Evolutionary conservation across 352 stramenopile species (phyloP).

Genomic region (Globisporangium alternatum): DNA sequence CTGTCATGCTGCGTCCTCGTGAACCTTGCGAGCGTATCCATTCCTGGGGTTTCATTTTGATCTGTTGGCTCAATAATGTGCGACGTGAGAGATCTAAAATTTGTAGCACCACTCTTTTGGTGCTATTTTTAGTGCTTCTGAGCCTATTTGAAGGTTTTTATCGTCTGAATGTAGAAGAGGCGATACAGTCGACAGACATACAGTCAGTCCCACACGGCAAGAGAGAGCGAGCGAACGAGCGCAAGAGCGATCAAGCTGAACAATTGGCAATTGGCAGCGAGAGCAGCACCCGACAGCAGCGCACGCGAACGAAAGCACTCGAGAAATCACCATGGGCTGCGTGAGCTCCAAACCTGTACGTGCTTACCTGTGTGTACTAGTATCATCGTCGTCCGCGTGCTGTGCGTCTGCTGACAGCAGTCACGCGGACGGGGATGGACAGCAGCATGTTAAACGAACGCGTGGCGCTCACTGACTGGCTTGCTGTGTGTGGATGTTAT

Average conservation of each 20-base stretch:
- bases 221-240: neutral
- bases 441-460: neutral
- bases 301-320: slow-evolving; percentile 5
- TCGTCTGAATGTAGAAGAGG: slow-evolving; percentile 2
- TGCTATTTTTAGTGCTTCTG: slow-evolving; percentile 8
- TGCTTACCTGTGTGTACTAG: neutral
- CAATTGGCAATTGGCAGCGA: slow-evolving; percentile 15
- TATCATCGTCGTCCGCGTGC: neutral
- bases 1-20: neutral
- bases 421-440: neutral
- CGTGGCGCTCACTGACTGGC: neutral
- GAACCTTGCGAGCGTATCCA: slow-evolving; percentile 10
- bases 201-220: neutral
- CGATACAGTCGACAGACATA: slow-evolving; percentile 11
- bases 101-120: slow-evolving; percentile 12
- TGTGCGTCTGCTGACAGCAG: neutral
- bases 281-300: slow-evolving; percentile 21
- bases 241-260: neutral
- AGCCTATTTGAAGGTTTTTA: slow-evolving; percentile 5
- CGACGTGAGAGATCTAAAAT: slow-evolving; percentile 11
- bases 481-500: slow-evolving; percentile 4
- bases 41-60: slow-evolving; percentile 7
- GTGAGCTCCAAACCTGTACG: slow-evolving; percentile 71
- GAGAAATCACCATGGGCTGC: slow-evolving; percentile 52
- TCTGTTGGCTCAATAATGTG: slow-evolving; percentile 3